Percentiles rank a stretch among this genome's conserved stretches.
phyloP scores from a whole-genome alignment of 78 protist species.

The Cavenderia fasciculata region DNA sequence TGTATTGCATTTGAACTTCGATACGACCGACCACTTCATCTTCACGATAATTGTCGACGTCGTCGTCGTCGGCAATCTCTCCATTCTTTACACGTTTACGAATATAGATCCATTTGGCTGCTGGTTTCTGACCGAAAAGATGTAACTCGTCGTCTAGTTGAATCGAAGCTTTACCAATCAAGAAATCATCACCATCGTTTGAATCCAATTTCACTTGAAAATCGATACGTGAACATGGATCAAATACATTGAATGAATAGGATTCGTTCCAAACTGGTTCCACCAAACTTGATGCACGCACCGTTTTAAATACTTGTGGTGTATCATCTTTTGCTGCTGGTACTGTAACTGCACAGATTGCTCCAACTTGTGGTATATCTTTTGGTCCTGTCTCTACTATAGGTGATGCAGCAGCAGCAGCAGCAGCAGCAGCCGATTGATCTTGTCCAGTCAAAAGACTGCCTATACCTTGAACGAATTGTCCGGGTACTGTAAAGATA shows the following conservation, averaged over 20 bases:
- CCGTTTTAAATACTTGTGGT: conserved; percentile 22
- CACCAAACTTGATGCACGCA: not conserved
- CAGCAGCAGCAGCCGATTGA: not conserved
- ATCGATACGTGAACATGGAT: conserved; percentile 23
- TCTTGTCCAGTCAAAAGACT: not conserved
- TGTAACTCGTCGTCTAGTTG: conserved; percentile 28
- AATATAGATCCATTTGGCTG: conserved; percentile 59
- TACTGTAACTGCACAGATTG: conserved; percentile 2
- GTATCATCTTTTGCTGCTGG: not conserved
- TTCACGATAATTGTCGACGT: not conserved
- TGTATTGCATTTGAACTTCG: conserved; percentile 54
- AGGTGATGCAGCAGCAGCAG: not conserved
- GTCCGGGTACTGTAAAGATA: conserved; percentile 38
- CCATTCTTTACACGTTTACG: conserved; percentile 1
- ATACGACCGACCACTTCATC: conserved; percentile 65
- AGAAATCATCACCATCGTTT: conserved; percentile 7
- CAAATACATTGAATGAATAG: conserved; percentile 21
- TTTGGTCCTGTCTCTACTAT: no score
- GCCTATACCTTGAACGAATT: not conserved
- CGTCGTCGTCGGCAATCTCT: not conserved
- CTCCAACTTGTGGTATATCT: conserved; percentile 25
- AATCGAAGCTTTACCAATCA: conserved; percentile 36
- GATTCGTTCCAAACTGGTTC: conserved; percentile 75
- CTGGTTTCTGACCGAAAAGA: conserved; percentile 73
- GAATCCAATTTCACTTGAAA: conserved; percentile 11